Percentiles rank a stretch among this genome's conserved stretches.
These are phyloP conservation scores for Lathyrus aphaca DNA, from an alignment of 306 rosid genomes.

Conservation along the genomic window DNA sequence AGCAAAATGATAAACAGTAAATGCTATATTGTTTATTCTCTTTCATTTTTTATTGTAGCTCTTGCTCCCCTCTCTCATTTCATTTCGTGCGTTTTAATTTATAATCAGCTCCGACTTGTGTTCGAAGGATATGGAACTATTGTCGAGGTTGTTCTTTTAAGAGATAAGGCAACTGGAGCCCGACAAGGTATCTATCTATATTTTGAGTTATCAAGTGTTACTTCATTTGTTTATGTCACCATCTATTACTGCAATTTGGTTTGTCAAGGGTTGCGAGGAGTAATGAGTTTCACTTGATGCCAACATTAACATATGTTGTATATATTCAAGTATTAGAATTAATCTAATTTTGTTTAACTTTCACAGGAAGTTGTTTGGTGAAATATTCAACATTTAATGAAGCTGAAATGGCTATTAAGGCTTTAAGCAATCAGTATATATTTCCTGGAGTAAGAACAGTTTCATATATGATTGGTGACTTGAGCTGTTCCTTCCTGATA, in stretches of 20 bases:
- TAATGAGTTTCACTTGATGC: slow-evolving; percentile 25
- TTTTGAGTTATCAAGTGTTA: background rate
- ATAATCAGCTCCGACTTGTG: slow-evolving; percentile 63
- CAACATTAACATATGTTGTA: slow-evolving; percentile 21
- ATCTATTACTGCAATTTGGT: slow-evolving; percentile 26
- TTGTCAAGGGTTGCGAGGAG: slow-evolving; percentile 31
- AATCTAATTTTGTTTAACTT: slow-evolving; percentile 41
- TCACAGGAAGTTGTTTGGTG: slow-evolving; percentile 85
- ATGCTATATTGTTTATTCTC: slow-evolving; percentile 7
- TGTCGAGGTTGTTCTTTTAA: slow-evolving; percentile 74
- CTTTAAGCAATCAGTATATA: slow-evolving; percentile 66
- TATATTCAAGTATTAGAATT: slow-evolving; percentile 25
- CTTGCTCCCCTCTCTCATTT: slow-evolving; percentile 25
- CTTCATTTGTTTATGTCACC: slow-evolving; percentile 23
- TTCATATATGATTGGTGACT: slow-evolving; percentile 16
- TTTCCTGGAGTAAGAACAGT: slow-evolving; percentile 75
- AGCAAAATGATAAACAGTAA: slow-evolving; percentile 10
- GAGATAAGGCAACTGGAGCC: slow-evolving; percentile 69
- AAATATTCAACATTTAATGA: slow-evolving; percentile 69
- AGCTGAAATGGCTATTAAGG: slow-evolving; percentile 78
- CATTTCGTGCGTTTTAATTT: slow-evolving; percentile 16
- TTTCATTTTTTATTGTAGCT: slow-evolving; percentile 23
- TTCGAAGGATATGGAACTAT: slow-evolving; percentile 74
- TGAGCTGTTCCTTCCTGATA: slow-evolving; percentile 28
- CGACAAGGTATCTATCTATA: slow-evolving; percentile 78